Evolutionary conservation across 2,329 filamentous ascomycete species (phyloP).

Genomic region (Penicillium sp.): DNA sequence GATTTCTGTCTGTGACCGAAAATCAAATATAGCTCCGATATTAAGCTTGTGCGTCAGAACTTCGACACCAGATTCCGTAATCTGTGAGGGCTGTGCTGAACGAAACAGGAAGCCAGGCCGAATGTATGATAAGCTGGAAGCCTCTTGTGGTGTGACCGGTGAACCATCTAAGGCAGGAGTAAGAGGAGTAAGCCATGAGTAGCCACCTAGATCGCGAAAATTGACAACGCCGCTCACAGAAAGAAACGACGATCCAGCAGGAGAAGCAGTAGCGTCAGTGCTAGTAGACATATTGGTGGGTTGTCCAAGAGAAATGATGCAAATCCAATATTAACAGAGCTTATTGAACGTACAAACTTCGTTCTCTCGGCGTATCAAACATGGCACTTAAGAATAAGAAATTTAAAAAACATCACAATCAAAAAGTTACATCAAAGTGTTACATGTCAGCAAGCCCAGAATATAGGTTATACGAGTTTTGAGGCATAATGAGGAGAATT

Average conservation of each 20-base stretch:
- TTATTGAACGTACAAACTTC: not conserved
- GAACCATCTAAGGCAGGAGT: not conserved
- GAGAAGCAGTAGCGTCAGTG: not conserved
- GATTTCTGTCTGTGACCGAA: conserved; percentile 52
- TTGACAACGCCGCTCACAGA: conserved; percentile 56
- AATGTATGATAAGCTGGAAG: conserved; percentile 28
- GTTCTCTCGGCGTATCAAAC: not conserved
- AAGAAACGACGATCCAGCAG: conserved; percentile 21
- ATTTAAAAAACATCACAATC: not conserved
- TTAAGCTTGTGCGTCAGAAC: conserved; percentile 49
- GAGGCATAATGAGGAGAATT: too few species aligned
- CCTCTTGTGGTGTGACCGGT: not conserved
- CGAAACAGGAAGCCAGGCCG: conserved; percentile 58
- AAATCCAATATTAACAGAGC: not conserved
- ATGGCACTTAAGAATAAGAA: not conserved
- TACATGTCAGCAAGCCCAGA: not conserved
- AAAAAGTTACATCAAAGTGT: conserved; percentile 3
- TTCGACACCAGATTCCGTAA: conserved; percentile 51
- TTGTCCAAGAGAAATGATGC: too few species aligned
- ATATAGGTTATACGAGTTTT: not conserved
- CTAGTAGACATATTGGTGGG: too few species aligned
- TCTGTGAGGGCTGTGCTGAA: conserved; percentile 61
- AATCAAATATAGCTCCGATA: conserved; percentile 63
- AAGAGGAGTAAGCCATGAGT: conserved; percentile 28
- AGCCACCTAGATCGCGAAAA: conserved; percentile 64